Base-by-base conservation (phyloP, 2,329 filamentous ascomycete species). In the Berkeleyomyces basicola region DNA sequence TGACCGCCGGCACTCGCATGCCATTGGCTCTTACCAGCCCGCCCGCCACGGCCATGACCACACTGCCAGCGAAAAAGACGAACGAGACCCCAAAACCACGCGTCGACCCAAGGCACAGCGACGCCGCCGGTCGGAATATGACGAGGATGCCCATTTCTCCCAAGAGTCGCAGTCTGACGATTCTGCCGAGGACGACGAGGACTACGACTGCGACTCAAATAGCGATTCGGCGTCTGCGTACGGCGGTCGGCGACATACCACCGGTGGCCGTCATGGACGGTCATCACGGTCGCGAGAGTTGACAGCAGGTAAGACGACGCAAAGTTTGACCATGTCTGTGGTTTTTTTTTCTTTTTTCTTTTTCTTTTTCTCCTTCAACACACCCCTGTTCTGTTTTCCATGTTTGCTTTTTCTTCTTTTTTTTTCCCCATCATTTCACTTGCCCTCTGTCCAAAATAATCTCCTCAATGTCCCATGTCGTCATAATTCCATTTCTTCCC, bases 1-100 rank as follows among this genome's bases (percentile, higher is more conserved):
- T 31, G 51, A 55, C 57, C 44, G 65, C 59, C 39, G 63, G 59
- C 40, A 39, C 63, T 58, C n/a, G 43, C 42, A 57, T 44, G 61
- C 62, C 42, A 51, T 58, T 37, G 49, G 58, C 16, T 46, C 55
- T 4, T 57, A 39, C 9, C 47, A 59, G 53, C 44, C 62, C 44
- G 44, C 47, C 58, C 44, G 16, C 36, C 49, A 6, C 43, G 40
- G 47, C 68, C 42, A 62, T 14, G 23, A 49, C 36, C 7, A 58
- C 23, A 23, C 23, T 23, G 23, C 23, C 23, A 23, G 23, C 7
- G 42, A 58, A 9, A 23, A n/a, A 46, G 51, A 62, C 51, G 14
- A 7, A 6, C 37, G 37, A 6, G 42, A 47, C 33, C 14, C 10
- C 7, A 37, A 31, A 46, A 42, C 33, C 23, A 46, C 36, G 42